Base-by-base conservation (phyloP, 805 yeast genomes). In the Candida boleticola region DNA sequence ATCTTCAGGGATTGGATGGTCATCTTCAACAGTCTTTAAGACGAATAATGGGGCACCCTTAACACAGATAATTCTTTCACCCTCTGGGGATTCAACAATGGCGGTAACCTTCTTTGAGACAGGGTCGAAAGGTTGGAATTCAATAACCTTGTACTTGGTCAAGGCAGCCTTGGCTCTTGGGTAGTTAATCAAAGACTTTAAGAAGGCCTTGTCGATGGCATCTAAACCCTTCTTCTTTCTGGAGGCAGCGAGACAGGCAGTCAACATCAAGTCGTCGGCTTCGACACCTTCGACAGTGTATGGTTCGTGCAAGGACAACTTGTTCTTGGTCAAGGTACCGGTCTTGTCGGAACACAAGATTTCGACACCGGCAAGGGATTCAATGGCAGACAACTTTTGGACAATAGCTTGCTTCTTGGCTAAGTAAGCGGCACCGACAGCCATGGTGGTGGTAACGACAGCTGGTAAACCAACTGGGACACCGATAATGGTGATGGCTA, bases 401-500 rank as follows among this genome's bases (percentile, higher is more conserved):
- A 89, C 97, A 79, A 89, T 89, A 58, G 97, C 97, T 75, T 88
- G 88, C 75, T 89, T 89, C 82, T 89, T 87, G 61, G 97, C 97
- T 65, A 89, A 78, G 85, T 89, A 88, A 66, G 97, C 96, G 70
- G 97, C 97, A 83, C 97, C 97, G 73, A 90, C 97, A 71, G 97
- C 97, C 97, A 89, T 89, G 69, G 97, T 89, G 61, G 96, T 89
- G 78, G 97, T 89, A 57, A 89, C 96, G 64, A 89, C 97, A 68
- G 96, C 96, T 71, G 97, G 97, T 68, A 89, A 82, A 85, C 97
- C 97, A 56, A 89, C 97, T 69, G 97, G 97, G 58, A 89, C 97
- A 84, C 97, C 97, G 60, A 89, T 84, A 73, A 89, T 88, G 76
- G 96, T 89, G 71, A 89, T 89, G 58, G 96, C 97, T 66, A 89